These are phyloP conservation scores for Kluyveromyces starmeri DNA, from an alignment of 805 yeast species.

Conservation along the genomic window DNA sequence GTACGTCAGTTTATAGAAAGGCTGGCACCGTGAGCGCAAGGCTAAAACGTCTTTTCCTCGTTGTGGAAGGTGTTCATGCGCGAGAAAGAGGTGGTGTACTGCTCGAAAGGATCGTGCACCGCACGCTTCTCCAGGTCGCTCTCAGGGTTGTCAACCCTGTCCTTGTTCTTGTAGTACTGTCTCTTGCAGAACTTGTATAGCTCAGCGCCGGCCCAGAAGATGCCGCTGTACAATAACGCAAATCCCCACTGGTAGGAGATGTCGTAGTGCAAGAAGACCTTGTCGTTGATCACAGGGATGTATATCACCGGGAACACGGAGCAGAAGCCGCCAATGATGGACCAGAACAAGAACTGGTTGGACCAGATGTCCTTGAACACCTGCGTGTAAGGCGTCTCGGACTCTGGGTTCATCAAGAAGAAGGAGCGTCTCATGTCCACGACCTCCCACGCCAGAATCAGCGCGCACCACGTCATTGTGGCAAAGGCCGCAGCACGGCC, in stretches of 20 bases:
- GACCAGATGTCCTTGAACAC: constrained; percentile 58
- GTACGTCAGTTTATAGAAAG: too few species aligned
- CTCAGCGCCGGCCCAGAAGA: constrained; percentile 56
- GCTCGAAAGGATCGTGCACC: constrained; percentile 47
- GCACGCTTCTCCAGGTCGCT: constrained; percentile 46
- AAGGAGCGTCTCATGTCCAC: constrained; percentile 62
- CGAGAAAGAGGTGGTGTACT: constrained; percentile 47
- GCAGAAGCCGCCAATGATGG: constrained; percentile 58
- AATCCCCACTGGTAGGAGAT: constrained; percentile 79
- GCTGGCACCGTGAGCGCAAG: too few species aligned
- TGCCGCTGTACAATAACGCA: constrained; percentile 48
- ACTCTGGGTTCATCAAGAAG: constrained; percentile 60
- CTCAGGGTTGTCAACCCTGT: constrained; percentile 47
- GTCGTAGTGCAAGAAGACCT: constrained; percentile 64
- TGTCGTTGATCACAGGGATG: constrained; percentile 76
- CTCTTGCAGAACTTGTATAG: constrained; percentile 61
- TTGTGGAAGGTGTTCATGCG: constrained; percentile 37
- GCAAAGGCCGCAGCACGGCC: constrained; percentile 75
- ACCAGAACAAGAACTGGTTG: constrained; percentile 76
- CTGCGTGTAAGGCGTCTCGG: constrained; percentile 51
- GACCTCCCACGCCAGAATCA: constrained; percentile 79
- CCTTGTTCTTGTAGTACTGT: constrained; percentile 35
- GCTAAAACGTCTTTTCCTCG: constrained; percentile 5
- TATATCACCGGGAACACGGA: constrained; percentile 76
- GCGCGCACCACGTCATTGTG: constrained; percentile 80